These are phyloP conservation scores for Colletotrichum cuscutae DNA, from an alignment of 2,329 filamentous ascomycete species.

Conservation along the genomic window DNA sequence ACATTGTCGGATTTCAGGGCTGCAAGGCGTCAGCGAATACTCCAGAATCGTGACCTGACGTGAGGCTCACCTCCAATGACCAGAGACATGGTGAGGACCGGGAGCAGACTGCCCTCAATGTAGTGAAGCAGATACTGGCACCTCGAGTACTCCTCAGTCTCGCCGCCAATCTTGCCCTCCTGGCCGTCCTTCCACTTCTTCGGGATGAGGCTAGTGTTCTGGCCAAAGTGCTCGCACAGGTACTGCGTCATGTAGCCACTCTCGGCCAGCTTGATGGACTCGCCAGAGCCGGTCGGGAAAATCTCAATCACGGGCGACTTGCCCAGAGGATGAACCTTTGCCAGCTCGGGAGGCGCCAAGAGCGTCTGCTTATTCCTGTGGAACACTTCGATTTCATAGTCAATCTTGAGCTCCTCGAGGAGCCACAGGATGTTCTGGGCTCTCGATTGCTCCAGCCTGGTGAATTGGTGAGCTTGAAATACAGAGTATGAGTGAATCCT, in stretches of 20 bases:
- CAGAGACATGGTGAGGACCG: conserved; percentile 71
- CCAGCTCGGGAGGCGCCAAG: conserved; percentile 80
- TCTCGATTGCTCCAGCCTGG: conserved; percentile 86
- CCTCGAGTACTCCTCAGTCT: conserved; percentile 69
- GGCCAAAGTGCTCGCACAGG: conserved; percentile 72
- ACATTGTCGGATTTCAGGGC: conserved; percentile 56
- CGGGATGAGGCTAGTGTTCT: conserved; percentile 60
- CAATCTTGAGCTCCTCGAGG: conserved; percentile 81
- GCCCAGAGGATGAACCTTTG: conserved; percentile 83
- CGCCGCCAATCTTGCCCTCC: conserved; percentile 66
- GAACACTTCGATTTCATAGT: conserved; percentile 84
- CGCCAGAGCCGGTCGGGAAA: conserved; percentile 48
- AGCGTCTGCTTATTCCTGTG: conserved; percentile 71
- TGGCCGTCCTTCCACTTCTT: conserved; percentile 66
- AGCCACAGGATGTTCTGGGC: conserved; percentile 88
- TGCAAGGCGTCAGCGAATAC: conserved; percentile 35
- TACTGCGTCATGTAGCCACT: conserved; percentile 86
- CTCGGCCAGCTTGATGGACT: conserved; percentile 78
- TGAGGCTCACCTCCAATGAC: conserved; percentile 61
- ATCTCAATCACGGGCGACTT: conserved; percentile 86
- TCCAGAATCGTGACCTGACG: background rate
- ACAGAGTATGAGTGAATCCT: background rate
- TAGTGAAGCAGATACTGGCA: conserved; percentile 83
- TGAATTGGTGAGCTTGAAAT: background rate
- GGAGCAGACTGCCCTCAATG: conserved; percentile 85